Conservation (phyloP, 768 basidiomycete species). For the Leccinellum rugosiceps region DNA sequence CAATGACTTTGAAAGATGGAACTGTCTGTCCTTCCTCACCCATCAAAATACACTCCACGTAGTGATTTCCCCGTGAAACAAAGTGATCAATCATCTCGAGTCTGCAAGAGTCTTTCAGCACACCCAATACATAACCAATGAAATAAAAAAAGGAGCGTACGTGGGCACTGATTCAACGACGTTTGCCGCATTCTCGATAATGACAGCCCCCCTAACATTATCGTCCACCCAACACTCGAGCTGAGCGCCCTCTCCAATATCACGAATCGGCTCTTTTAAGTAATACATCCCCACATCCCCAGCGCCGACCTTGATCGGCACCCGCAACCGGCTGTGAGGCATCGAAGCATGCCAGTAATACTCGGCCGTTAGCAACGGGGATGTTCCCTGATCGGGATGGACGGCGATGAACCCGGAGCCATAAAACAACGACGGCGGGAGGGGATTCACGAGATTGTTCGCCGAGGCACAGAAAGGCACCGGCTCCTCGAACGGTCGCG, state of each 20-base stretch:
- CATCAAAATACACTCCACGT: slow-evolving; percentile 82
- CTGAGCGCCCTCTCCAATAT: slow-evolving; percentile 60
- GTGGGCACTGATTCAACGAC: slow-evolving; percentile 57
- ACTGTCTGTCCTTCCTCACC: slow-evolving; percentile 85
- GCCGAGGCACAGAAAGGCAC: slow-evolving; percentile 91
- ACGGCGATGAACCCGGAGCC: slow-evolving; percentile 87
- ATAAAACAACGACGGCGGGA: slow-evolving; percentile 91
- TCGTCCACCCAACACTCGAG: slow-evolving; percentile 98
- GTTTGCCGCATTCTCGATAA: slow-evolving; percentile 75
- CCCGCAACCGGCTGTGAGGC: slow-evolving; percentile 76
- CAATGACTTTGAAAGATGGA: slow-evolving; percentile 85
- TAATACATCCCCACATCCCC: slow-evolving; percentile 95
- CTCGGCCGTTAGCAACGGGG: slow-evolving; percentile 52
- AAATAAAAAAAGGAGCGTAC: slow-evolving; percentile 46
- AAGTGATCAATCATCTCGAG: slow-evolving; percentile 82
- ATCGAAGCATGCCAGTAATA: slow-evolving; percentile 95
- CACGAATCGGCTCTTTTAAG: slow-evolving; percentile 62
- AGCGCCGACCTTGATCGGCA: slow-evolving; percentile 80
- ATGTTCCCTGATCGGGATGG: slow-evolving; percentile 55
- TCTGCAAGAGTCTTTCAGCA: slow-evolving; percentile 37
- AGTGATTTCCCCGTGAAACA: slow-evolving; percentile 89
- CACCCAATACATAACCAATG: not conserved
- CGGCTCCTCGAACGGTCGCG: slow-evolving; percentile 74
- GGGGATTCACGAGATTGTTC: slow-evolving; percentile 97
- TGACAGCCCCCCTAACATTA: slow-evolving; percentile 74